A percentile compares a stretch with the other conserved stretches of the same genome.
Conservation (phyloP, 2,329 filamentous ascomycete species). For the Fusarium beomiforme region DNA sequence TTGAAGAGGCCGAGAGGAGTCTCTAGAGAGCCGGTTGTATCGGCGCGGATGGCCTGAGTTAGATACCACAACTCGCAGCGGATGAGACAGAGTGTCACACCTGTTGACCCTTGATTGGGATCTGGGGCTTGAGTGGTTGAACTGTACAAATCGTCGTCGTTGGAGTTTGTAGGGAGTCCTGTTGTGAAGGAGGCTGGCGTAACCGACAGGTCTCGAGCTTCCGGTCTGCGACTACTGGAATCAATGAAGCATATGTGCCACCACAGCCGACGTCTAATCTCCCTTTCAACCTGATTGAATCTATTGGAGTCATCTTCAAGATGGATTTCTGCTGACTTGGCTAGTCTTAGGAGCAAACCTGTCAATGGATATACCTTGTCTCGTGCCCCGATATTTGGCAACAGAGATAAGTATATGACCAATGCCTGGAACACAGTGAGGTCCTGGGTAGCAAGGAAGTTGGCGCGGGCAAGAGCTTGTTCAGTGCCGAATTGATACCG, state of each 20-base stretch:
- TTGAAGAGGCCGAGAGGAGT: constrained; percentile 20
- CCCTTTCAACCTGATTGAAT: constrained; percentile 13
- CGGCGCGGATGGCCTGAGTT: constrained; percentile 23
- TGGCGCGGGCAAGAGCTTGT: constrained; percentile 36
- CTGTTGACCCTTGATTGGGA: not conserved
- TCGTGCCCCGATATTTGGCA: constrained; percentile 30
- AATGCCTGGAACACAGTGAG: constrained; percentile 41
- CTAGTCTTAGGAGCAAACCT: constrained; percentile 39
- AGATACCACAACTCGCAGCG: constrained; percentile 44
- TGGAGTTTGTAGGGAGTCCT: constrained; percentile 54
- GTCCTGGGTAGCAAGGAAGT: constrained; percentile 38
- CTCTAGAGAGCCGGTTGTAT: constrained; percentile 3
- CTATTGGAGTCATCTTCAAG: not conserved
- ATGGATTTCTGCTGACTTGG: constrained; percentile 36
- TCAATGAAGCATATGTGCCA: constrained; percentile 47
- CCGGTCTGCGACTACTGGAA: constrained; percentile 24
- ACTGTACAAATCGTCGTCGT: constrained; percentile 45
- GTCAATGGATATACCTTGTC: constrained; percentile 41
- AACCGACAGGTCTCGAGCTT: constrained; percentile 31
- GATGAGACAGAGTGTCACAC: constrained; percentile 34
- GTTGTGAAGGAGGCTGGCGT: constrained; percentile 50
- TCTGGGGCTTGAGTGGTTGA: not conserved
- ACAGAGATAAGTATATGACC: constrained; percentile 40
- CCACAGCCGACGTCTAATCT: constrained; percentile 40
- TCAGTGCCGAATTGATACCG: constrained; percentile 39